Evolutionary conservation across 2,329 filamentous ascomycete genomes (phyloP).

Genomic region (Amesomyces nigricolor): DNA sequence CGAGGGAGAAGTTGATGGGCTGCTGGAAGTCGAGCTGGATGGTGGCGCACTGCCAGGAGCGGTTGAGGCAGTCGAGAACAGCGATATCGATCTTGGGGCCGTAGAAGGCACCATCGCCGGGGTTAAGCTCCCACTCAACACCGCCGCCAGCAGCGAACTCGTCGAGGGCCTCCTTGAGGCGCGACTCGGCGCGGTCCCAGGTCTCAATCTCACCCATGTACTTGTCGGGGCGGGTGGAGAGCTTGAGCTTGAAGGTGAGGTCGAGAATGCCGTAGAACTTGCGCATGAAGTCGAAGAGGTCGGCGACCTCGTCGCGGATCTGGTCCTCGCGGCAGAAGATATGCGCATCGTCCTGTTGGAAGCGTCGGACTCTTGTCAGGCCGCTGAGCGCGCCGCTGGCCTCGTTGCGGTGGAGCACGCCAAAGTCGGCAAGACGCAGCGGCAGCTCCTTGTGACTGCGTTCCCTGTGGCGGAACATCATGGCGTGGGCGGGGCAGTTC

Average conservation of each 20-base stretch:
- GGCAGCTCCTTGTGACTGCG: slow-evolving; percentile 87
- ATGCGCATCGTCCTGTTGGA: slow-evolving; percentile 94
- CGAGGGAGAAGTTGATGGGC: slow-evolving; percentile 77
- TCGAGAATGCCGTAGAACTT: slow-evolving; percentile 72
- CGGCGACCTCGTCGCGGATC: slow-evolving; percentile 67
- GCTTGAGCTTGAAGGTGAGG: slow-evolving; percentile 87
- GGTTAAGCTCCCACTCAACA: slow-evolving; percentile 81
- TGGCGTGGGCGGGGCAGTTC: slow-evolving; percentile 68
- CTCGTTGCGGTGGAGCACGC: slow-evolving; percentile 91
- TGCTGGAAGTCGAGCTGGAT: slow-evolving; percentile 92
- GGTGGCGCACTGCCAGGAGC: slow-evolving; percentile 72
- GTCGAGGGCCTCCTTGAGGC: slow-evolving; percentile 72
- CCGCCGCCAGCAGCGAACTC: slow-evolving; percentile 59
- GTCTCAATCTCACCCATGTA: slow-evolving; percentile 80
- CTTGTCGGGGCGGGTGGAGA: slow-evolving; percentile 85
- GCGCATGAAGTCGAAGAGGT: slow-evolving; percentile 80
- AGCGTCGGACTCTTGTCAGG: slow-evolving; percentile 84
- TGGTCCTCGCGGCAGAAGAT: slow-evolving; percentile 89
- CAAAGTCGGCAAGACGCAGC: slow-evolving; percentile 90
- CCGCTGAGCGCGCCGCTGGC: slow-evolving; percentile 86
- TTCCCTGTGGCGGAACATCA: slow-evolving; percentile 36
- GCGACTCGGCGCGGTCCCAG: slow-evolving; percentile 83
- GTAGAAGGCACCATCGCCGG: slow-evolving; percentile 95
- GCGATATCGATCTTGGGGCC: slow-evolving; percentile 98
- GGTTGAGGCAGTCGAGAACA: slow-evolving; percentile 43